A percentile compares a stretch with the other conserved stretches of the same genome.
Evolutionary conservation across 768 basidiomycete species (phyloP).

Genomic region (Hygrocybe punicea): DNA sequence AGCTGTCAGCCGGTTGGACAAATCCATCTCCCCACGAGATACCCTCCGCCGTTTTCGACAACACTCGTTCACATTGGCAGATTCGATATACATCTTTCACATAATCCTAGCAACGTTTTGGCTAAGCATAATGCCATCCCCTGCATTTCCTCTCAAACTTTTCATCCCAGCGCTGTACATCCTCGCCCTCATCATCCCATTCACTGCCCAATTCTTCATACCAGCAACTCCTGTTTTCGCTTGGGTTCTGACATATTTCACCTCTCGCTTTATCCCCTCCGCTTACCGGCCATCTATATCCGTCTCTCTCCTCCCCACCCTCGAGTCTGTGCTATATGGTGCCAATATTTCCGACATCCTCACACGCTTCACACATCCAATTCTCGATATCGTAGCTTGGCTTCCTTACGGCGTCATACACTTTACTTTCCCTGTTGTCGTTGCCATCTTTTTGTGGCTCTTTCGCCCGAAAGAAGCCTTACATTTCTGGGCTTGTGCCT

Average conservation of each 20-base stretch:
- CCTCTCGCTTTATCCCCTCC: conserved; percentile 80
- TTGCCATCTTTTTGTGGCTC: conserved; percentile 84
- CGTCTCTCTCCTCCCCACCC: conserved; percentile 88
- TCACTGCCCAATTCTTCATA: conserved; percentile 87
- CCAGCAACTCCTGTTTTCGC: conserved; percentile 84
- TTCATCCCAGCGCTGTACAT: conserved; percentile 70
- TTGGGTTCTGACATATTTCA: conserved; percentile 85
- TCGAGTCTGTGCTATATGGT: conserved; percentile 93
- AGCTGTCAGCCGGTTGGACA: conserved; percentile 68
- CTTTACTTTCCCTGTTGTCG: conserved; percentile 81
- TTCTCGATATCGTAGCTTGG: conserved; percentile 94
- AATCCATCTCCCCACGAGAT: conserved; percentile 66
- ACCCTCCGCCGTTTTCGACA: conserved; percentile 57
- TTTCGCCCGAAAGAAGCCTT: conserved; percentile 80
- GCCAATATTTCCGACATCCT: conserved; percentile 98
- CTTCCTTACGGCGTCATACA: conserved; percentile 94
- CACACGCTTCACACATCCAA: conserved; percentile 87
- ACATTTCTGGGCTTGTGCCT: conserved; percentile 79
- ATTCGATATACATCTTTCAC: conserved; percentile 65
- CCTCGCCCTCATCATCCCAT: conserved; percentile 69
- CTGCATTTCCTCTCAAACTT: conserved; percentile 71
- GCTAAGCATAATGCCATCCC: conserved; percentile 67
- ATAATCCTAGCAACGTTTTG: conserved; percentile 62
- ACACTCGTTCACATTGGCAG: conserved; percentile 54
- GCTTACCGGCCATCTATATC: conserved; percentile 76